Percentiles rank a stretch among this genome's conserved stretches.
Conservation (phyloP, 768 basidiomycete genomes). For the Mycena chlorophos region DNA sequence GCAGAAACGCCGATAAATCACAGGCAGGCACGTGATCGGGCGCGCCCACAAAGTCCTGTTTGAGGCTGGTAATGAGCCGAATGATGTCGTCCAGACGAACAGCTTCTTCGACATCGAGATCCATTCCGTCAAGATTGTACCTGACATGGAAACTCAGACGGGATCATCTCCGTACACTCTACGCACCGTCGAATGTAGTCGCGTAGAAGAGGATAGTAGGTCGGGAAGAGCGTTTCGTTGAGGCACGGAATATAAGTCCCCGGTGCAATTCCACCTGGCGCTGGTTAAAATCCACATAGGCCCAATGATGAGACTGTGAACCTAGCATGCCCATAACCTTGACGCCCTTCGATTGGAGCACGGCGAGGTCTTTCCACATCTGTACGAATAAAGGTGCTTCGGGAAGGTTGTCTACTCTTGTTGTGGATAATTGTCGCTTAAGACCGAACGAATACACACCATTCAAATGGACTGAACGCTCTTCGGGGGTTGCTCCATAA, state of each 20-base stretch:
- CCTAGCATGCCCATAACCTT: conserved; percentile 28
- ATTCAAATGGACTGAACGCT: conserved; percentile 26
- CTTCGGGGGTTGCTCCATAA: conserved; percentile 20
- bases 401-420: background rate
- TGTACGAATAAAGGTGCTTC: conserved; percentile 18
- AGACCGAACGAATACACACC: conserved; percentile 1
- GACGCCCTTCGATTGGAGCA: conserved; percentile 23
- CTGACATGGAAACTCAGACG: conserved; percentile 12
- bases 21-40: conserved; percentile 28
- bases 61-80: conserved; percentile 21
- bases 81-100: conserved; percentile 16
- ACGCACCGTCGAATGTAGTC: conserved; percentile 15
- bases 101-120: conserved; percentile 28
- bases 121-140: conserved; percentile 27
- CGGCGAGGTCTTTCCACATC: conserved; percentile 27
- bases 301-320: background rate
- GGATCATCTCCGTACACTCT: background rate
- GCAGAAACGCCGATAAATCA: background rate
- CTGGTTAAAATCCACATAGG: background rate
- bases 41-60: conserved; percentile 24
- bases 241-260: conserved; percentile 26
- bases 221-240: conserved; percentile 18
- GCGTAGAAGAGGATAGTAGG: conserved; percentile 24
- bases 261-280: conserved; percentile 25
- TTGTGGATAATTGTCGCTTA: too few species aligned